These are phyloP conservation scores for Dryas octopetala DNA, from an alignment of 306 rosid species.

Conservation along the genomic window DNA sequence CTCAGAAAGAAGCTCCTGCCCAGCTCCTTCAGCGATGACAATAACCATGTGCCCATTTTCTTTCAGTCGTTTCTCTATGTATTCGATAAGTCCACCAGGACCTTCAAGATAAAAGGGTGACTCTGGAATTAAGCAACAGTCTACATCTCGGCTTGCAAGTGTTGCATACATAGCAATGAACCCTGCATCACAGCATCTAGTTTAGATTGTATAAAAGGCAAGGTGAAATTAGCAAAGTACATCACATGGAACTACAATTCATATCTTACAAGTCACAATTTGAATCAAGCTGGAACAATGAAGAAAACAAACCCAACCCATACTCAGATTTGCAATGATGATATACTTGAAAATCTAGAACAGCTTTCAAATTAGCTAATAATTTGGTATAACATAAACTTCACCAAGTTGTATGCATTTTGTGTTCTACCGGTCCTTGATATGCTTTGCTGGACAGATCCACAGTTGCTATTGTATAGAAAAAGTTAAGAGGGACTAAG, in stretches of 20 bases:
- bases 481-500: no score
- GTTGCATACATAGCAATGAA: conserved; percentile 94
- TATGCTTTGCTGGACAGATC: no score
- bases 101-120: conserved; percentile 94
- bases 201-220: conserved; percentile 5
- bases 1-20: conserved; percentile 79
- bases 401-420: no score
- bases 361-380: no score
- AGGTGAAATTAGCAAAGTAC: conserved; percentile 15
- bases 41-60: conserved; percentile 96
- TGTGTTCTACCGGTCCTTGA: no score
- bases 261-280: no score
- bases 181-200: conserved; percentile 51
- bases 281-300: no score
- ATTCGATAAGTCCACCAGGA: conserved; percentile 84
- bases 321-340: no score
- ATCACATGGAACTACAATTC: neutral
- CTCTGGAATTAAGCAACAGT: conserved; percentile 97
- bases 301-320: no score
- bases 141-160: conserved; percentile 96
- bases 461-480: no score
- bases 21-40: conserved; percentile 98
- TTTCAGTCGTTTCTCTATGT: conserved; percentile 61
- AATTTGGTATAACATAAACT: no score
- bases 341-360: no score